A percentile compares a stretch with the other conserved stretches of the same genome.
Evolutionary conservation across 2,329 filamentous ascomycete genomes (phyloP).

Genomic region (Aureobasidium mangrovei): DNA sequence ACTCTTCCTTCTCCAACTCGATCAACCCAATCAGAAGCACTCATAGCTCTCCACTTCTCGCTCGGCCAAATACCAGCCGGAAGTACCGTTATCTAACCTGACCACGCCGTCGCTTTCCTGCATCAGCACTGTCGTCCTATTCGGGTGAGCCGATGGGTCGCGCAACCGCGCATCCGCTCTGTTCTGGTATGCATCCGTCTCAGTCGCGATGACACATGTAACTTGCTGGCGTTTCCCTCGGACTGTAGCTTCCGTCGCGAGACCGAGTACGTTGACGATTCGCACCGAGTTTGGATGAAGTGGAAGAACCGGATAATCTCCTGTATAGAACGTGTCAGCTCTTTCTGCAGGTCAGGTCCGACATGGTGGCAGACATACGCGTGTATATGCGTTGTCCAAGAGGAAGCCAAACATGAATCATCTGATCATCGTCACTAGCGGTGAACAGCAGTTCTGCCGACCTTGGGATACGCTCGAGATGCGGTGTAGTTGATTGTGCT

Average conservation of each 20-base stretch:
- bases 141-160: neutral
- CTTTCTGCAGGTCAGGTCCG: neutral
- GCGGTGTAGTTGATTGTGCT: neutral
- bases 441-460: conserved; percentile 26
- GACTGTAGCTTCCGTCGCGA: neutral
- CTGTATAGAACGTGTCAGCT: conserved; percentile 14
- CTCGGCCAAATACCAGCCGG: conserved; percentile 26
- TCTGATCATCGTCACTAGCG: conserved; percentile 16
- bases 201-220: neutral
- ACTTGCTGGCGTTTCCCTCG: neutral
- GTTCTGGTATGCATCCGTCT: neutral
- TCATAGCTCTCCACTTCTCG: conserved; percentile 29
- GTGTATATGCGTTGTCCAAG: conserved; percentile 21
- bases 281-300: conserved; percentile 22
- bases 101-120: conserved; percentile 26
- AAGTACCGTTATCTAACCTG: conserved; percentile 22
- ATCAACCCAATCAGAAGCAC: conserved; percentile 19
- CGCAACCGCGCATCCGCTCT: too few species aligned
- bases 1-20: neutral
- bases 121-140: conserved; percentile 20
- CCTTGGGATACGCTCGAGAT: conserved; percentile 21
- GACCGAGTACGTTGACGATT: conserved; percentile 8
- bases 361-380: conserved; percentile 18
- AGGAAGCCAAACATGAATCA: conserved; percentile 25
- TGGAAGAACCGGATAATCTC: conserved; percentile 22